Conservation (phyloP, 441 rosid genomes). For the Daphne laureola region DNA sequence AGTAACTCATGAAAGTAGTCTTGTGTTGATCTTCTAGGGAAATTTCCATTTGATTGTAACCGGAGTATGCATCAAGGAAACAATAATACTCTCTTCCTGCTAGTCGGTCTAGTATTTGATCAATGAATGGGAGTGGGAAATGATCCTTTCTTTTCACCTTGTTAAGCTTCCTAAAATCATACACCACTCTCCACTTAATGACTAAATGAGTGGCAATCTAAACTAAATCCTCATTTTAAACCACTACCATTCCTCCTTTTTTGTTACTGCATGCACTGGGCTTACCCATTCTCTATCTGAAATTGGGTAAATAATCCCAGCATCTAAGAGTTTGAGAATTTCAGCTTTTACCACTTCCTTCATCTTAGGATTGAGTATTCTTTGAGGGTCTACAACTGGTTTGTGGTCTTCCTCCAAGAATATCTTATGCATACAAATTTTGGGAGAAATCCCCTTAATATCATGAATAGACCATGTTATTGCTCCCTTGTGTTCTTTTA, state of each 20-base stretch:
- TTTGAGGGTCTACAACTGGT: background rate
- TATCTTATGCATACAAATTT: background rate
- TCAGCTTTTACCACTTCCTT: no score
- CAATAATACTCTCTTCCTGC: background rate
- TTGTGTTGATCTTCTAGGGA: background rate
- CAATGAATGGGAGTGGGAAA: conserved; percentile 1
- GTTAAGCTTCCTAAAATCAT: no score
- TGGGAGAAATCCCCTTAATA: background rate
- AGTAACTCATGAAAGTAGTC: background rate
- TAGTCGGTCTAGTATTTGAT: background rate
- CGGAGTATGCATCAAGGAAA: conserved; percentile 1
- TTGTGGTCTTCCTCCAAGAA: background rate
- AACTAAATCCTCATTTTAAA: no score
- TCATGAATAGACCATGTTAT: background rate
- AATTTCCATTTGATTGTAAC: background rate
- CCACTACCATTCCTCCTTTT: background rate
- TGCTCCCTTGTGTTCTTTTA: background rate
- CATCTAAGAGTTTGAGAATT: background rate
- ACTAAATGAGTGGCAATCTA: no score
- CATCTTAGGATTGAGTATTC: background rate
- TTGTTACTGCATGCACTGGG: background rate
- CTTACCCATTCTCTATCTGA: background rate
- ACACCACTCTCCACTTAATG: no score
- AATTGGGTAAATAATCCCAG: background rate
- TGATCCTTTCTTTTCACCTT: background rate